Conservation (phyloP, 2,329 filamentous ascomycete species). For the Pestalotiopsis sp. region DNA sequence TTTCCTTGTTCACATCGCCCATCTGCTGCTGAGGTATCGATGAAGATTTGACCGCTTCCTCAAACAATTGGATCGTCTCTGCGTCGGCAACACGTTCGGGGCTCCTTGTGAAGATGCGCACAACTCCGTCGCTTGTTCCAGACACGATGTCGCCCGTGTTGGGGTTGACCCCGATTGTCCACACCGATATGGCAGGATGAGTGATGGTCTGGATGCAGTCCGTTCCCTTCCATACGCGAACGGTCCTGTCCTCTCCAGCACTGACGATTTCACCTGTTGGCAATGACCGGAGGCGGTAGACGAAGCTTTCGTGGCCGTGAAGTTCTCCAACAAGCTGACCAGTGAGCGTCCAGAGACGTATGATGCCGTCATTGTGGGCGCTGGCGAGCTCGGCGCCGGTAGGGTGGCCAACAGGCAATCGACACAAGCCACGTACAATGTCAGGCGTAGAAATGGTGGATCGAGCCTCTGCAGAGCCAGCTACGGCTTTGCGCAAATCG, state of each 20-base stretch:
- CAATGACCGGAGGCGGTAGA: constrained; percentile 80
- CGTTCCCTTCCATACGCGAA: constrained; percentile 81
- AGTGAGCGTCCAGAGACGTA: constrained; percentile 83
- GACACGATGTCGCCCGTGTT: constrained; percentile 92
- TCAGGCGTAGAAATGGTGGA: constrained; percentile 70
- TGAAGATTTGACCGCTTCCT: constrained; percentile 79
- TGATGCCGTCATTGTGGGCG: constrained; percentile 88
- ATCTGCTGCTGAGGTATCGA: constrained; percentile 87
- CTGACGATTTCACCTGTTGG: constrained; percentile 89
- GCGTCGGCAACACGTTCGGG: constrained; percentile 70
- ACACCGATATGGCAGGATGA: constrained; percentile 94
- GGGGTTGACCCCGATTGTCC: constrained; percentile 82
- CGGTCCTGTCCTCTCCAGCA: constrained; percentile 90
- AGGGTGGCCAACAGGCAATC: constrained; percentile 73
- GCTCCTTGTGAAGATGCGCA: constrained; percentile 81
- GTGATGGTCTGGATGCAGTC: constrained; percentile 95
- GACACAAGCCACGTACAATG: constrained; percentile 86
- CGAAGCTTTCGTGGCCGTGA: constrained; percentile 90
- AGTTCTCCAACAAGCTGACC: constrained; percentile 78
- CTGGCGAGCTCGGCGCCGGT: constrained; percentile 92
- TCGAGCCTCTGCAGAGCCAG: constrained; percentile 52
- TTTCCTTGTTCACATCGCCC: constrained; percentile 85
- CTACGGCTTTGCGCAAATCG: constrained; percentile 65
- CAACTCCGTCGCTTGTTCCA: constrained; percentile 85
- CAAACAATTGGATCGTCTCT: constrained; percentile 72